Percentiles rank a stretch among this genome's conserved stretches.
phyloP scores from a whole-genome alignment of 345 rosid species.

The Mangifera indica region DNA sequence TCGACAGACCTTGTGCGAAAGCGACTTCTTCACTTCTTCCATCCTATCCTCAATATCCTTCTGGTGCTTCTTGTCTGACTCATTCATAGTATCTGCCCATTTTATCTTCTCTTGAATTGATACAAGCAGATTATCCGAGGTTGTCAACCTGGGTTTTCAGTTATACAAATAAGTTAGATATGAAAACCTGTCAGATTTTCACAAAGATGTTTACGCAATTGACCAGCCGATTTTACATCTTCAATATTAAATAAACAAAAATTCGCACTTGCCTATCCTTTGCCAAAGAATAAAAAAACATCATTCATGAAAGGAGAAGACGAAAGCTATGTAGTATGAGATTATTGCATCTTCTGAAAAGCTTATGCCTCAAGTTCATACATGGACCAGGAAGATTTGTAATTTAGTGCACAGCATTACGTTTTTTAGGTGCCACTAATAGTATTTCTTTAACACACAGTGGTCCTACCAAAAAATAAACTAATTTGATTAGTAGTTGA shows the following conservation, averaged over 20 bases:
- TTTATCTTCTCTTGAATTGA: constrained; percentile 95
- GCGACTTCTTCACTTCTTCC: constrained; percentile 83
- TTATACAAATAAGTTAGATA: constrained; percentile 7
- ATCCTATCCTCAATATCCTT: constrained; percentile 78
- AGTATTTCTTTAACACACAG: not conserved
- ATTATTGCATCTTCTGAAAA: not conserved
- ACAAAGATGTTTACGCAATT: not conserved
- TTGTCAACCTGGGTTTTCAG: constrained; percentile 59
- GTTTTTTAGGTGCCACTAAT: not conserved
- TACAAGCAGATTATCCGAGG: constrained; percentile 79
- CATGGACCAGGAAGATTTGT: not conserved
- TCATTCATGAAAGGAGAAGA: not conserved
- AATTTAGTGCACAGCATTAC: not conserved
- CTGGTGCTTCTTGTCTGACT: constrained; percentile 69
- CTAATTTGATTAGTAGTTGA: not conserved
- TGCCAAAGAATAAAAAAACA: not conserved
- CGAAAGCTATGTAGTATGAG: not conserved
- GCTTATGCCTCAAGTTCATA: not conserved
- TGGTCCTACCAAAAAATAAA: not conserved
- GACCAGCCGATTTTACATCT: not conserved
- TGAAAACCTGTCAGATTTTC: not conserved
- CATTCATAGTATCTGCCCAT: constrained; percentile 98
- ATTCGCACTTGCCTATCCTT: not conserved
- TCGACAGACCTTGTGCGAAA: constrained; percentile 86
- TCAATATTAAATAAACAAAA: not conserved